Evolutionary conservation across 1,284 basidiomycete species (phyloP).

Genomic region (Tylopilus sp.): DNA sequence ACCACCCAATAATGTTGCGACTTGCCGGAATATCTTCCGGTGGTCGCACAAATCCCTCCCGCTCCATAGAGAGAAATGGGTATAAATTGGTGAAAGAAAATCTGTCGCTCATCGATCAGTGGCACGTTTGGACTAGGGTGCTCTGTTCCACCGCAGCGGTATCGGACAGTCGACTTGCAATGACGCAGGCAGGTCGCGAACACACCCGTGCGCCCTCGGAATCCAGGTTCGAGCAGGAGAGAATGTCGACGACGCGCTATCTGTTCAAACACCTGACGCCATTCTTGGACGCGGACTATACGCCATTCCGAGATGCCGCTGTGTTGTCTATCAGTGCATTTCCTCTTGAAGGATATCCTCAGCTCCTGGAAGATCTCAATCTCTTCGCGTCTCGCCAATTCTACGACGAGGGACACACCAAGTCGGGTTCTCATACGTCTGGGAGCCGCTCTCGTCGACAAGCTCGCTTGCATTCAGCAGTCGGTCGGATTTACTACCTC

Average conservation of each 20-base stretch:
- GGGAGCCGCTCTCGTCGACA: slow-evolving; percentile 65
- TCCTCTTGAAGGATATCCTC: slow-evolving; percentile 71
- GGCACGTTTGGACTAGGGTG: slow-evolving; percentile 83
- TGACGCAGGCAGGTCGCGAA: slow-evolving; percentile 58
- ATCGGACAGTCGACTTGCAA: slow-evolving; percentile 56
- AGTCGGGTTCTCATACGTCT: slow-evolving; percentile 55
- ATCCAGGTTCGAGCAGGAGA: slow-evolving; percentile 66
- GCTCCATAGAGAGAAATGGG: slow-evolving; percentile 49
- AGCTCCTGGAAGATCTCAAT: slow-evolving; percentile 82
- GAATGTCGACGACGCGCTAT: slow-evolving; percentile 73
- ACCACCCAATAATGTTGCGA: slow-evolving; percentile 63
- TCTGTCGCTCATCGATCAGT: slow-evolving; percentile 71
- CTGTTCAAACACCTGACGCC: slow-evolving; percentile 85
- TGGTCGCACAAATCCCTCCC: slow-evolving; percentile 38
- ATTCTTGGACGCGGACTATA: slow-evolving; percentile 84
- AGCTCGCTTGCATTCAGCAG: slow-evolving; percentile 81
- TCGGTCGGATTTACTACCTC: slow-evolving; percentile 87
- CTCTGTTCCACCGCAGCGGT: slow-evolving; percentile 77
- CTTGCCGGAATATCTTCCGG: slow-evolving; percentile 60
- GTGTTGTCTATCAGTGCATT: slow-evolving; percentile 88
- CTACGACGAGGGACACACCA: slow-evolving; percentile 70
- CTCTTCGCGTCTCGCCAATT: slow-evolving; percentile 78
- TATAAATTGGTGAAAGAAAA: slow-evolving; percentile 58
- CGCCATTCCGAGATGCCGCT: slow-evolving; percentile 79
- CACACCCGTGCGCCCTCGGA: slow-evolving; percentile 74